Percentiles rank a stretch among this genome's conserved stretches.
Conservation (phyloP, 116 monocot genomes). For the Zostera marina region DNA sequence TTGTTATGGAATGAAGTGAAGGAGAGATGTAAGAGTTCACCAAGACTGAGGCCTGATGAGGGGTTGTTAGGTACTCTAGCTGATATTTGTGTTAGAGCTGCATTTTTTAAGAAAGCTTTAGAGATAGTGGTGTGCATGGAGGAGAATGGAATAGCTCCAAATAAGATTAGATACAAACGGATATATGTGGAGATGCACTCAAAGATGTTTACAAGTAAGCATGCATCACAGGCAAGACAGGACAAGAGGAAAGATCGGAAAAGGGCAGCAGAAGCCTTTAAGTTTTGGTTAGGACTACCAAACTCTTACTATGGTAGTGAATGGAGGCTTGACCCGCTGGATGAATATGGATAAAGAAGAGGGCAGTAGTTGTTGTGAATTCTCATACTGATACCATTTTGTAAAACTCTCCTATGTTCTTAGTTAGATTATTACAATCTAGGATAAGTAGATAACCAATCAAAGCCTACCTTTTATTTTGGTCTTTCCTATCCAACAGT, state of each 20-base stretch:
- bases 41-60: conserved; percentile 56
- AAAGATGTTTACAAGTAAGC: conserved; percentile 96
- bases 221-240: conserved; percentile 80
- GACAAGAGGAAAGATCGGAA: conserved; percentile 74
- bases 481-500: too few species aligned
- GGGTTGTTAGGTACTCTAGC: conserved; percentile 67
- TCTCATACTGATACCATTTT: neutral
- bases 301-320: conserved; percentile 92
- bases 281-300: conserved; percentile 97
- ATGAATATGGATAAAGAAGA: conserved; percentile 11
- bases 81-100: conserved; percentile 75
- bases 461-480: too few species aligned
- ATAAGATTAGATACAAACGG: conserved; percentile 85
- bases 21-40: conserved; percentile 38
- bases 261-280: conserved; percentile 93
- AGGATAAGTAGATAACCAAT: too few species aligned
- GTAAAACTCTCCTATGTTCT: too few species aligned
- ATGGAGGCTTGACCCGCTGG: conserved; percentile 72
- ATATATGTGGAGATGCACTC: conserved; percentile 97
- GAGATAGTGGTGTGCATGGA: conserved; percentile 99
- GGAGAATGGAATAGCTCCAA: conserved; percentile 84
- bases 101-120: conserved; percentile 85
- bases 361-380: neutral
- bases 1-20: conserved; percentile 92
- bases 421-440: too few species aligned